Conservation (phyloP, 345 rosid species). For the Linum usitatissimum region DNA sequence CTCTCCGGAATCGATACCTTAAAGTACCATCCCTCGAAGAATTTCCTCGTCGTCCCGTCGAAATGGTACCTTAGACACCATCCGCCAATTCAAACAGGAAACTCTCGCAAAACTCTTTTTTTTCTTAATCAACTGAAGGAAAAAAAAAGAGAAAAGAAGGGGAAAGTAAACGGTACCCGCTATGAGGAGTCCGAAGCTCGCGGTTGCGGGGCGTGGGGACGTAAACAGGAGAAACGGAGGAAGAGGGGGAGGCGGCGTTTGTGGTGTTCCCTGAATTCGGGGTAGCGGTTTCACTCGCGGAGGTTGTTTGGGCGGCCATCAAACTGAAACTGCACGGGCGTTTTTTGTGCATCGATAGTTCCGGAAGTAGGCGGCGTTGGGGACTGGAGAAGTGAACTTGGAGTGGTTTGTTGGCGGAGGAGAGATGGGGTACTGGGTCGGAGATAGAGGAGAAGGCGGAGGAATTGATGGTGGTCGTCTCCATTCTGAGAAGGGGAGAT, state of each 20-base stretch:
- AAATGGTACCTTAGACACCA: constrained; percentile 59
- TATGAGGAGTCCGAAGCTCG: constrained; percentile 80
- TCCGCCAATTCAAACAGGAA: neutral
- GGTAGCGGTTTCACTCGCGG: neutral
- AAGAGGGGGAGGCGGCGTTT: neutral
- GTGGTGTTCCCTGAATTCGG: neutral
- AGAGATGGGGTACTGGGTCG: neutral
- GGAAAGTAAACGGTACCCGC: constrained; percentile 42
- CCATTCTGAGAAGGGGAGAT: neutral
- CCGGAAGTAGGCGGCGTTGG: neutral
- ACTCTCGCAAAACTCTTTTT: neutral
- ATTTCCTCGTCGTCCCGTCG: constrained; percentile 59
- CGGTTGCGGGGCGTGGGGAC: constrained; percentile 57
- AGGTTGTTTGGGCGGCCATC: neutral
- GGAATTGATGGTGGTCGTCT: neutral
- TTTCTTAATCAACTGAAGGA: neutral
- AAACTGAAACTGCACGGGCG: neutral
- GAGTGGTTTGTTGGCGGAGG: neutral
- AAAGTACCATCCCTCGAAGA: constrained; percentile 97
- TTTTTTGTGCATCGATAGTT: neutral
- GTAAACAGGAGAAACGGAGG: constrained; percentile 43
- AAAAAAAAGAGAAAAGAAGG: neutral
- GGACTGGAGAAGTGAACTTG: neutral
- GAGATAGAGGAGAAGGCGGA: neutral
- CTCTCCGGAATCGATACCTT: constrained; percentile 77